Base-by-base conservation (phyloP, 495 filamentous ascomycete genomes). In the Tetracladium marchalianum region DNA sequence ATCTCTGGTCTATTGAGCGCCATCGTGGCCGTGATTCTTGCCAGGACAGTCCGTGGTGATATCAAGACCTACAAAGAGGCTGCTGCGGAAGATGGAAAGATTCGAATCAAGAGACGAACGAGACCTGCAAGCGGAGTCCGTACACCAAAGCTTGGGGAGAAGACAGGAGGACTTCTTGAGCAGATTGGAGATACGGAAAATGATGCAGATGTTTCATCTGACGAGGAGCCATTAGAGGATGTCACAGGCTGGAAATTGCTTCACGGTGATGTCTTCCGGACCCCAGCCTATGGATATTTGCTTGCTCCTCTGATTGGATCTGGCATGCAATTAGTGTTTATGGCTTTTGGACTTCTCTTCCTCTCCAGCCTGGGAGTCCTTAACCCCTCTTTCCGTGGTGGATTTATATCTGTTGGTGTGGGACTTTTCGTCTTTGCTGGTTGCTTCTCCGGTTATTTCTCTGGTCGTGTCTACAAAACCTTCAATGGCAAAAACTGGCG, bases 201-300 rank as follows among this genome's bases (percentile, higher is more conserved):
- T 12, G 78, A 79, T 47, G 76, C 66, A 3, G 85, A 88, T 36
- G 54, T 72, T 7, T 76, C 73, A 2, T 82, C 78, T 11, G 87
- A 90, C 45, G 90, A 89, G 1, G 88, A 94, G 51, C 62, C 69
- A 5, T 60, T 87, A 2, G 90, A 96, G 53, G 90, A 96, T 52
- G 73, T 85, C 31, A 87, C 86, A 15, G 90, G 90, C 34, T 96
- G 90, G 90, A 96, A 95, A 59, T 70, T 94, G 16, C 72, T 95
- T n/a, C 90, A 96, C 56, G 87, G 80, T 12, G 90, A 96, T 62
- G 86, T 95, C n/a, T 96, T 96, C 68, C 77, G 89, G 16, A 64
- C 82, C 16, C 90, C 90, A 4, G 60, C 72, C 11, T 77, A 83
- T 60, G 86, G 85, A 35, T 75, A 80, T 22, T 71, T 94, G 1